Percentiles rank a stretch among this genome's conserved stretches.
Conservation (phyloP, 345 rosid species). For the Heritiera littoralis region DNA sequence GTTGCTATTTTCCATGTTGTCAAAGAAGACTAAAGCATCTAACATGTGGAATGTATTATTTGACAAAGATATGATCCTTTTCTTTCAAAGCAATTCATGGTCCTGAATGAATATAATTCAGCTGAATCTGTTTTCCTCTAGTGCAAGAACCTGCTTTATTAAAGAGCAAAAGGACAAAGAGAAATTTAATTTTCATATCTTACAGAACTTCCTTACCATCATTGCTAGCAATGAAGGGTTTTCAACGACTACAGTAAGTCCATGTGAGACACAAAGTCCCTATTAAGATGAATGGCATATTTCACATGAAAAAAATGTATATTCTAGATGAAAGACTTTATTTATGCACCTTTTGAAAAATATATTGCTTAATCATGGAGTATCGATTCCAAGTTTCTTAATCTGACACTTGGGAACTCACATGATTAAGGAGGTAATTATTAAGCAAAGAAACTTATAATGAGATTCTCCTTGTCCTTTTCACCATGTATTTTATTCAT, state of each 20-base stretch:
- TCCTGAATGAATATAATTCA: not conserved
- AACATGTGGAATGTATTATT: not conserved
- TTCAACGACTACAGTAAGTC: not conserved
- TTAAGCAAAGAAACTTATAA: not conserved
- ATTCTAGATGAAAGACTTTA: too few species aligned
- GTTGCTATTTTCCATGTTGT: too few species aligned
- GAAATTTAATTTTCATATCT: too few species aligned
- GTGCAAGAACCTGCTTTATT: not conserved
- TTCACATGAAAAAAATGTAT: too few species aligned
- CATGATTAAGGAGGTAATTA: not conserved
- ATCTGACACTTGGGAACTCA: not conserved
- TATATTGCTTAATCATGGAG: slow-evolving; percentile 6
- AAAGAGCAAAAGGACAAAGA: not conserved
- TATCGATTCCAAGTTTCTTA: slow-evolving; percentile 4
- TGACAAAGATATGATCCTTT: not conserved
- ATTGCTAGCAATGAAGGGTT: too few species aligned
- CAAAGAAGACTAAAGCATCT: not conserved
- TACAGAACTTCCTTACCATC: too few species aligned
- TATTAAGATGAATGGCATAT: not conserved
- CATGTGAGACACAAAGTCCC: not conserved
- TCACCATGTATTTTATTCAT: not conserved
- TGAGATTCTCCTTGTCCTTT: not conserved
- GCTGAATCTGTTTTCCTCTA: not conserved
- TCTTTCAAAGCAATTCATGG: not conserved
- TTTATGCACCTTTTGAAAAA: not conserved